Base-by-base conservation (phyloP, 2,329 filamentous ascomycete species). In the Fusarium nisikadoi region DNA sequence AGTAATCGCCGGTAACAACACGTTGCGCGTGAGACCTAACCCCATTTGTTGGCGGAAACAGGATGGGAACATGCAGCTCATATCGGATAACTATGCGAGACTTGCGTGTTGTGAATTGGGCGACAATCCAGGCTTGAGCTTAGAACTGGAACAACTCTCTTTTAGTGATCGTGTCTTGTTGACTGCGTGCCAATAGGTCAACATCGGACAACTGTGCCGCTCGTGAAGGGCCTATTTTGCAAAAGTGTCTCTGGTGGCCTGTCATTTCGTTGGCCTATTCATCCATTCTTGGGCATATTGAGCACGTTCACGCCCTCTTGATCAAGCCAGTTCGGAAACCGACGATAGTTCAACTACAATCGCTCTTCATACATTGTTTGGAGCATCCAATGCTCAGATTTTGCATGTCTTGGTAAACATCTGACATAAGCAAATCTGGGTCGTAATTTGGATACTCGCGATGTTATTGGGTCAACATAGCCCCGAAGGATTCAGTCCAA, bases 401-500 rank as follows among this genome's bases (percentile, higher is more conserved):
- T n/a, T 23, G 14, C 6, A 11, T 9, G 19, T 17, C 49, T 53
- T 39, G 33, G 33, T 53, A 42, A 31, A 20, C 27, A 27, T 13
- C 11, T 56, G 31, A 55, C 29, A 58, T 35, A 35, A 66, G 43
- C 36, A 43, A 31, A 14, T 23, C 38, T 50, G 43, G 13, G 17
- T 16, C 29, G 23, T 39, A n/a, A 39, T 53, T 39, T 53, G 19
- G 9, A 17, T 31, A 5, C 19, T 23, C 14, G n/a, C 20, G 19
- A 20, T 31, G 25, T 25, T 36, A 60, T 67, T 67, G 43, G 53
- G 16, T 35, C n/a, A 49, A 13, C 41, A 52, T 33, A 17, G 35
- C 25, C 46, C n/a, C 20, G 29, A 67, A 67, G 62, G 64, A 67
- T 67, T 36, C 23, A 23, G 41, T 8, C 25, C 12, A 58, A 45